Base-by-base conservation (phyloP, 805 yeast genomes). In the Wickerhamiella brachini region DNA sequence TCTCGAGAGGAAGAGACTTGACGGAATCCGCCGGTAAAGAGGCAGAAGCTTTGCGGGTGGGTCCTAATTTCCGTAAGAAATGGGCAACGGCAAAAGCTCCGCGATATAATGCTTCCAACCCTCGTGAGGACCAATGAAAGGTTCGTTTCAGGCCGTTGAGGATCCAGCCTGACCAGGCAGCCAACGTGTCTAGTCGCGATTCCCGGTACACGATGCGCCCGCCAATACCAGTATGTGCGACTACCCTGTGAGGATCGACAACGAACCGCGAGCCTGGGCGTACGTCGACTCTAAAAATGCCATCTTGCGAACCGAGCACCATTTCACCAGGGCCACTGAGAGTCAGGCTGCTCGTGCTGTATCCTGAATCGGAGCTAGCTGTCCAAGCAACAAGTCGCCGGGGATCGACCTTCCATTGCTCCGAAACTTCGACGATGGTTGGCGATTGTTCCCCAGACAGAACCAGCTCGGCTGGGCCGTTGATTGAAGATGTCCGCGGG, bases 231-330 rank as follows among this genome's bases (percentile, higher is more conserved):
- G 51, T 49, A 29, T 44, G 23, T 6, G 42, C 51, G 6, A 49
- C 51, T 34, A 49, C 38, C 3, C 29, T 22, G n/a, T 18, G 37
- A 4, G 45, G 23, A 20, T 44, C 48, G 23, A 34, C 44, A 3
- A 44, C 26, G 15, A 49, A 29, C 8, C 20, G 13, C 10, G 24
- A 45, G 13, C 44, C 51, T 20, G 20, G 22, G 13, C 44, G 26
- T 3, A 49, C 51, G 38, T 49, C 51, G 17, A 49, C 47, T 26
- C 44, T 8, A 17, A 29, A 42, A 3, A 49, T 39, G 10, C 51
- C 51, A 21, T 41, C 47, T 20, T 22, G 47, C 3, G 46, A 38
- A 34, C 47, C 18, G 10, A 43, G 24, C 18, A 43, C 62, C 59
- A 58, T 39, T 49, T 49, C 42, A n/a, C 44, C 34, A 5, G 37